Base-by-base conservation (phyloP, 1,139 yeast species). In the Yamadazyma conglobata region DNA sequence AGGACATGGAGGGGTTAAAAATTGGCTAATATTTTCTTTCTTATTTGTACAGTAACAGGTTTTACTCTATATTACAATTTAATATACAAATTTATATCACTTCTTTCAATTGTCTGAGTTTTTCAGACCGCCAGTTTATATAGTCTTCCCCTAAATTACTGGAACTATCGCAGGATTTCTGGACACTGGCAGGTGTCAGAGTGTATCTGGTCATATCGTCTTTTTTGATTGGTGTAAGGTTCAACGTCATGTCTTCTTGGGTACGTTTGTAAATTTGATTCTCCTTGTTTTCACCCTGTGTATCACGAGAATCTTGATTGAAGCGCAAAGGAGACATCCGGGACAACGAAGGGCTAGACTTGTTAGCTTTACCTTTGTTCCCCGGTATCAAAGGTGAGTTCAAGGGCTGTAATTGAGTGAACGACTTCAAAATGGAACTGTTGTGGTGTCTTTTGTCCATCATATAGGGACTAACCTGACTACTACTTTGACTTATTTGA, bases 81-180 rank as follows among this genome's bases (percentile, higher is more conserved):
- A 25, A 22, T 21, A 27, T 16, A 27, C 25, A 27, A 6, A 12
- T 18, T 11, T 15, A n/a, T 24, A 12, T 27, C 21, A 15, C 15
- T 11, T 12, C 9, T 21, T 57, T 62, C 17, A 64, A 46, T 45
- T 58, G 64, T 33, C 52, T 54, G 21, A 67, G 60, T 37, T 54
- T 52, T 35, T 64, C 70, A 17, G 56, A 57, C 34, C 71, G 49
- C 74, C 74, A 68, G 10, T 44, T 44, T 32, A 58, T 56, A 39
- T 65, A 67, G 25, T 66, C 73, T 25, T 64, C 71, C 5, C 69
- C 69, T 14, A 61, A 49, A 19, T 66, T 50, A 2, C 69, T 60
- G 1, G 72, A 63, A 28, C 62, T 61, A 27, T 65, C 56, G 11
- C 45, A 46, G 7, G 47, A 35, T 34, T 60, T 57, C 10, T 44